These are phyloP conservation scores for Fusarium penzigii DNA, from an alignment of 2,329 filamentous ascomycete species.

Conservation along the genomic window DNA sequence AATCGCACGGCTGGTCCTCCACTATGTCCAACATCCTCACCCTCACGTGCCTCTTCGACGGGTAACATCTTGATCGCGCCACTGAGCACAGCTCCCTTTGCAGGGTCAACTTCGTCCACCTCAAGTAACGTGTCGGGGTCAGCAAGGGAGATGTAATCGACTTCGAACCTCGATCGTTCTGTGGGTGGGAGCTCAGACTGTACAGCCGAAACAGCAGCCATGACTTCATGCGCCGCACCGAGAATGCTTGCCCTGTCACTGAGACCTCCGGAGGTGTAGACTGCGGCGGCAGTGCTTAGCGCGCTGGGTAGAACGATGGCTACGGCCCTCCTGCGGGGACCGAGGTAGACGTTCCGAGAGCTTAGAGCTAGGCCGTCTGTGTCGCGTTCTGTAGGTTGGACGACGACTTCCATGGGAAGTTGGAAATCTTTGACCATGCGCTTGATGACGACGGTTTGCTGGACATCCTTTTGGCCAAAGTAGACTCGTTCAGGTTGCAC, in stretches of 20 bases:
- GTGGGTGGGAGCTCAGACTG: conserved; percentile 62
- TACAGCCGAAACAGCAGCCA: conserved; percentile 54
- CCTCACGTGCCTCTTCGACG: conserved; percentile 67
- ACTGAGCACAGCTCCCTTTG: conserved; percentile 79
- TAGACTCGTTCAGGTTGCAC: conserved; percentile 70
- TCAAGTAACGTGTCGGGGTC: conserved; percentile 85
- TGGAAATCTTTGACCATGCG: conserved; percentile 88
- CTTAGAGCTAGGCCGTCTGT: conserved; percentile 84
- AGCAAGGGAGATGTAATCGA: conserved; percentile 91
- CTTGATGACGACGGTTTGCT: conserved; percentile 89
- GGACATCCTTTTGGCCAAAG: conserved; percentile 97
- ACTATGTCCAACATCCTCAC: conserved; percentile 73
- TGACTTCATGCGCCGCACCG: conserved; percentile 65
- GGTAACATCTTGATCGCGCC: conserved; percentile 89
- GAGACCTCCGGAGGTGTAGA: conserved; percentile 55
- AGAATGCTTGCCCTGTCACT: conserved; percentile 68
- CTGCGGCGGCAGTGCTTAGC: conserved; percentile 68
- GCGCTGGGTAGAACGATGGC: conserved; percentile 73
- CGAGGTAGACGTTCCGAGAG: conserved; percentile 92
- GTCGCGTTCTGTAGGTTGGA: conserved; percentile 76
- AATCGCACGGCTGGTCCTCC: conserved; percentile 77
- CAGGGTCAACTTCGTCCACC: conserved; percentile 67
- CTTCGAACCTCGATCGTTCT: conserved; percentile 71
- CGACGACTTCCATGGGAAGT: conserved; percentile 70
- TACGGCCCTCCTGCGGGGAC: conserved; percentile 67